Evolutionary conservation across 768 basidiomycete genomes (phyloP), one percentile per base, ranked within the genome.

Genomic region (Pisolithus sp.): DNA sequence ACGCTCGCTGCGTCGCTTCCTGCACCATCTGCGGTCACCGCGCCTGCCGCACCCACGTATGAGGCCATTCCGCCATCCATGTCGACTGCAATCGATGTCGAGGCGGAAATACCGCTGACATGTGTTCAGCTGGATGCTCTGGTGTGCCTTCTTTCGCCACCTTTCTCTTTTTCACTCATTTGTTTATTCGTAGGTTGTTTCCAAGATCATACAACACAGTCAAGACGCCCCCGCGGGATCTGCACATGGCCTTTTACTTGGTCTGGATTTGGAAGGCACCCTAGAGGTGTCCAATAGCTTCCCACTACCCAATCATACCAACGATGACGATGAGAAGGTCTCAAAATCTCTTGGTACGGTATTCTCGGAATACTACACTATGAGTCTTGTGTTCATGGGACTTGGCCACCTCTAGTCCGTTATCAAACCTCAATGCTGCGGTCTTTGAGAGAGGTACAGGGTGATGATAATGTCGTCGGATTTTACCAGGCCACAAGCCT

Each of bases 261-360:
- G 94, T 40, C 80, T 97, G 51, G 94, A 97, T 72, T 74, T 97
- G 34, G 92, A 95, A 68, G 93, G 93, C 3, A 78, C 80, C 43
- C 80, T 95, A 48, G 93, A 96, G 73, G 80, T 96, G 54, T 90
- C 89, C 55, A 93, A 93, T 72, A 88, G 86, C 39, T 94, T 95
- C 68, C 81, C 91, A 23, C 71, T 93, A 65, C 89, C 88, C 46
- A 77, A 84, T 57, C 81, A 85, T 64, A 70, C 71, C 46, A 78
- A 73, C 44, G 89, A 90, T 48, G 90, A 92, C 17, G 89, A 89
- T 38, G 89, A 90, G 53, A 89, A 89, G 63, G 81, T 84, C n/a
- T 67, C 79, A 15, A 92, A 90, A 70, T 77, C 78, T 37, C 76
- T 82, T 56, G 86, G 87, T 89, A 59, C 66, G 85, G 69, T 7